A percentile compares a stretch with the other conserved stretches of the same genome.
These are phyloP conservation scores for Schizothecium vesticola DNA, from an alignment of 495 filamentous ascomycete genomes.

Conservation along the genomic window DNA sequence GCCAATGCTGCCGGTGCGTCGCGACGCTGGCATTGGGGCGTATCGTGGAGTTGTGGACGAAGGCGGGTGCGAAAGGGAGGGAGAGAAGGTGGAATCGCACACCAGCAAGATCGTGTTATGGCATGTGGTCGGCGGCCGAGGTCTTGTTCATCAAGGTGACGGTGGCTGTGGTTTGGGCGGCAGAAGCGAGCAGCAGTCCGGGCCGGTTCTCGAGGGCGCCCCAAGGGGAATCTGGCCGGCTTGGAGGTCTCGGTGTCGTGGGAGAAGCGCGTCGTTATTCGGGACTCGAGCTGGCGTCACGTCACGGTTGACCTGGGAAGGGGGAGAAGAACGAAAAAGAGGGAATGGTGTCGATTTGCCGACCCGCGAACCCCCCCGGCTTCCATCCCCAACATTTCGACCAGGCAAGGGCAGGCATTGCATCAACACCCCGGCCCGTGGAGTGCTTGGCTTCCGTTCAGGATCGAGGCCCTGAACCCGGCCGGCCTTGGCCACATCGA, in stretches of 20 bases:
- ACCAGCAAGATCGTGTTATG: neutral
- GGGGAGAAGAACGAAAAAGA: neutral
- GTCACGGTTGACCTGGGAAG: neutral
- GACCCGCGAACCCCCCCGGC: neutral
- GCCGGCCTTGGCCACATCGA: neutral
- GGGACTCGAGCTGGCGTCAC: neutral
- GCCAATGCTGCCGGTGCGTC: constrained; percentile 17
- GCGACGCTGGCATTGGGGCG: constrained; percentile 13
- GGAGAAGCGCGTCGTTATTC: neutral
- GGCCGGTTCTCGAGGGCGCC: neutral
- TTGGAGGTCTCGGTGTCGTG: neutral
- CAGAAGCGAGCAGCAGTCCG: neutral
- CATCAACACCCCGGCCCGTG: neutral
- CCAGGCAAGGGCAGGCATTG: neutral
- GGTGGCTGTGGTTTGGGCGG: neutral
- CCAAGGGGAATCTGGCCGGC: neutral
- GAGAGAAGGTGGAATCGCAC: neutral
- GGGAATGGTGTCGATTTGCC: neutral
- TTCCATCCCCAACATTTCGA: neutral
- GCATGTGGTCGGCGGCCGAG: neutral
- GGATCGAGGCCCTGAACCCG: neutral
- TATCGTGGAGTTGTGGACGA: neutral
- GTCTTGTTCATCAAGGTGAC: neutral
- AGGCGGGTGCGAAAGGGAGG: neutral
- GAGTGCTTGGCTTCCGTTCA: neutral